Percentiles rank a stretch among this genome's conserved stretches.
These are phyloP conservation scores for Arthrobotrys pseudoclavata DNA, from an alignment of 2,329 filamentous ascomycete species.

Conservation along the genomic window DNA sequence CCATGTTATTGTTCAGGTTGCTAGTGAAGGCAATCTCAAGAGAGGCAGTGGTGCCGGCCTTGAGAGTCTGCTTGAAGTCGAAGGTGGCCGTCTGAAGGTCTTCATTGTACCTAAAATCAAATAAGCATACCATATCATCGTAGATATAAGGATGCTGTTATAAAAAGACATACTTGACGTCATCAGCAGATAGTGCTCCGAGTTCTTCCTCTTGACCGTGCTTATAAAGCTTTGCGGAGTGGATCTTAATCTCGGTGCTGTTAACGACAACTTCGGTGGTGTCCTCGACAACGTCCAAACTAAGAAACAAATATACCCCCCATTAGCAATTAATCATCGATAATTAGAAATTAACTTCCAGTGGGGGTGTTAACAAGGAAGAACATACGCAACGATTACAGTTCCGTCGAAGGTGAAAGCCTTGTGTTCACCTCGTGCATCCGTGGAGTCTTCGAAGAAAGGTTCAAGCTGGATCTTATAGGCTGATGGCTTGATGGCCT, in stretches of 20 bases:
- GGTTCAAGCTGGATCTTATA: slow-evolving; percentile 94
- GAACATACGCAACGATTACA: slow-evolving; percentile 80
- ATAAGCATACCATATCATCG: slow-evolving; percentile 5
- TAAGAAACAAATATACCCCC: slow-evolving; percentile 70
- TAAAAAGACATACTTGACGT: slow-evolving; percentile 60
- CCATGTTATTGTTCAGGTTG: slow-evolving; percentile 91
- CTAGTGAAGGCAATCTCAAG: slow-evolving; percentile 84
- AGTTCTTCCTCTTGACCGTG: slow-evolving; percentile 67
- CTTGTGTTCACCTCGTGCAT: not conserved
- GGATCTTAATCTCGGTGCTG: slow-evolving; percentile 86
- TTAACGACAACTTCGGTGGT: slow-evolving; percentile 89
- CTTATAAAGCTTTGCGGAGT: slow-evolving; percentile 76
- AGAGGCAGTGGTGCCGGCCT: slow-evolving; percentile 81
- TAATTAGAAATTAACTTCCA: not conserved
- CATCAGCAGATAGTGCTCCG: slow-evolving; percentile 67
- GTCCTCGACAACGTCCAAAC: slow-evolving; percentile 75
- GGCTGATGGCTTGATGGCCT: slow-evolving; percentile 91
- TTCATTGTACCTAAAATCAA: slow-evolving; percentile 73
- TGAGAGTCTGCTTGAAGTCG: slow-evolving; percentile 79
- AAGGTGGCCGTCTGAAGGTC: slow-evolving; percentile 85
- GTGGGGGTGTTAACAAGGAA: not conserved
- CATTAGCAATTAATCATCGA: slow-evolving; percentile 21
- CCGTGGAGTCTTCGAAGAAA: slow-evolving; percentile 74
- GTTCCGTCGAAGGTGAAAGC: slow-evolving; percentile 88
- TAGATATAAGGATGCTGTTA: slow-evolving; percentile 17